Conservation (phyloP, 2,329 filamentous ascomycete species). For the Cercospora sojina region DNA sequence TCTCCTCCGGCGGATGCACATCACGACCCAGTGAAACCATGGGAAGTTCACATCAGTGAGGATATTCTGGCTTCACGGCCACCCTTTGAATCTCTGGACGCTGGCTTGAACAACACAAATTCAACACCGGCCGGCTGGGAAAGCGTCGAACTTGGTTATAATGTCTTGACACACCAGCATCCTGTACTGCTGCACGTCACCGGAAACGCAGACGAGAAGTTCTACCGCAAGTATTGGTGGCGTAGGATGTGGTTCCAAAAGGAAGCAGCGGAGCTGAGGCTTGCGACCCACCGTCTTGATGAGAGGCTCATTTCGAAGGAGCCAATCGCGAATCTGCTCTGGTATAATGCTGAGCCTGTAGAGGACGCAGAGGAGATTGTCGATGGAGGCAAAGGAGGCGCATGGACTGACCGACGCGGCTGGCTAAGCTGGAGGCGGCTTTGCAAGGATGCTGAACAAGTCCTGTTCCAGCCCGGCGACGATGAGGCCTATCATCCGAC, state of each 20-base stretch:
- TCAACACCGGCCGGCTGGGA: slow-evolving; percentile 12
- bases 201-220: slow-evolving; percentile 30
- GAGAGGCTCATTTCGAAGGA: slow-evolving; percentile 23
- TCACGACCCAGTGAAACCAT: slow-evolving; percentile 19
- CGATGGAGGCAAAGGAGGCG: slow-evolving; percentile 26
- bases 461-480: slow-evolving; percentile 22
- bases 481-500: slow-evolving; percentile 24
- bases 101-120: slow-evolving; percentile 1
- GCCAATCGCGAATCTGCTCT: slow-evolving; percentile 29
- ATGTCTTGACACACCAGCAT: slow-evolving; percentile 31
- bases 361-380: slow-evolving; percentile 28
- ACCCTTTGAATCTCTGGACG: slow-evolving; percentile 28
- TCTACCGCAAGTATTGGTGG: slow-evolving; percentile 35
- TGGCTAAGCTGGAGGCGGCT: slow-evolving; percentile 34
- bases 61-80: slow-evolving; percentile 29
- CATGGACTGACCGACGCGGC: slow-evolving; percentile 32
- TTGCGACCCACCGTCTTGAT: slow-evolving; percentile 21
- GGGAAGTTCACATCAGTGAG: slow-evolving; percentile 23
- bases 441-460: slow-evolving; percentile 27
- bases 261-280: slow-evolving; percentile 27
- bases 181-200: slow-evolving; percentile 35
- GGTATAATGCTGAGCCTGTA: slow-evolving; percentile 28
- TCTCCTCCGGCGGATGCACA: slow-evolving; percentile 7
- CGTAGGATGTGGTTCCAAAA: slow-evolving; percentile 36
- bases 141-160: slow-evolving; percentile 29